Percentiles rank a stretch among this genome's conserved stretches.
These are phyloP conservation scores for Poa annua DNA, from an alignment of 176 grass and related monocot species.

Conservation along the genomic window DNA sequence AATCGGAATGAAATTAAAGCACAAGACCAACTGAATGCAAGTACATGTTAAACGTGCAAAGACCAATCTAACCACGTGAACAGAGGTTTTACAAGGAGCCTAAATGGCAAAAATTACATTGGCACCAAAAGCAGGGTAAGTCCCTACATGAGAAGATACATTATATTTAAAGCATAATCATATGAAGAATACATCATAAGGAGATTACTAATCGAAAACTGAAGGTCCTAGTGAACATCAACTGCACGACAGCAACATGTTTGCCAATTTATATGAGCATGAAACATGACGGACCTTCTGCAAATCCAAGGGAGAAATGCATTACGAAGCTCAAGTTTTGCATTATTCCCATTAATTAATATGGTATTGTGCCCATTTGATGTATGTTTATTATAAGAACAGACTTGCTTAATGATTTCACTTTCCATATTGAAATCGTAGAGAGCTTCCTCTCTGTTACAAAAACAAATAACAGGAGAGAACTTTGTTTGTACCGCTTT, in stretches of 20 bases:
- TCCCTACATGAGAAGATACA: slow-evolving; percentile 10
- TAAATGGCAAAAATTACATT: neutral
- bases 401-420: neutral
- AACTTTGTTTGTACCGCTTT: neutral
- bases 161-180: neutral
- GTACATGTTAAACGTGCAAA: neutral
- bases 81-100: neutral
- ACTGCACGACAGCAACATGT: neutral
- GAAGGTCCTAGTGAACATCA: neutral
- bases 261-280: slow-evolving; percentile 9
- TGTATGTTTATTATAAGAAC: slow-evolving; percentile 1
- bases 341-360: slow-evolving; percentile 3
- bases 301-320: neutral
- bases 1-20: slow-evolving; percentile 3
- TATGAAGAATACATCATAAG: neutral
- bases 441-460: slow-evolving; percentile 8
- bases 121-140: neutral
- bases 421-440: neutral
- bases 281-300: slow-evolving; percentile 1
- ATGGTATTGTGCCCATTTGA: slow-evolving; percentile 1
- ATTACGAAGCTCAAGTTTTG: neutral
- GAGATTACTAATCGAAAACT: neutral
- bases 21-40: slow-evolving; percentile 21
- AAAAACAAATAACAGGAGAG: neutral
- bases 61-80: neutral